A percentile compares a stretch with the other conserved stretches of the same genome.
These are phyloP conservation scores for Paecilomyces dactylethromorphus DNA, from an alignment of 2,329 filamentous ascomycete genomes.

Conservation along the genomic window DNA sequence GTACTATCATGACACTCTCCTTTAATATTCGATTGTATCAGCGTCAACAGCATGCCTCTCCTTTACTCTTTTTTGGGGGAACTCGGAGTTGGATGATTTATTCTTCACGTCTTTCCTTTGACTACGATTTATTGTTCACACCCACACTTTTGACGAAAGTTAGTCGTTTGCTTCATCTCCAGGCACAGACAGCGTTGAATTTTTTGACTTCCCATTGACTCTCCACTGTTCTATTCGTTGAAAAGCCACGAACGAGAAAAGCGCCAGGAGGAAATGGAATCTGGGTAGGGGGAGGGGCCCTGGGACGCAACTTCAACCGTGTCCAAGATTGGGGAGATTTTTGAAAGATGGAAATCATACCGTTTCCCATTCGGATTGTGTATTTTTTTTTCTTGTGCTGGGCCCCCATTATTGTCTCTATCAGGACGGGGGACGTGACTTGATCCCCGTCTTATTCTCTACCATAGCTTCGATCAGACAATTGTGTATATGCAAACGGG, in stretches of 20 bases:
- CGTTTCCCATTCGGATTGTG: neutral
- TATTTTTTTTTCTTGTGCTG: neutral
- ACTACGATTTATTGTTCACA: neutral
- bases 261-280: neutral
- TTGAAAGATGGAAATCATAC: neutral
- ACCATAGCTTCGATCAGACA: neutral
- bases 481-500: neutral
- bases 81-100: conserved; percentile 13
- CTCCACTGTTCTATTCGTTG: conserved; percentile 4
- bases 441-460: neutral
- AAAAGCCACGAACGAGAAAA: neutral
- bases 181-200: neutral
- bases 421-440: neutral
- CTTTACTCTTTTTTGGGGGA: conserved; percentile 9
- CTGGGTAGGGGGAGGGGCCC: neutral
- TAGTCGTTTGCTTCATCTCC: neutral
- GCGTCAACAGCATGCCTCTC: conserved; percentile 8
- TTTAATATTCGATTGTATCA: conserved; percentile 11
- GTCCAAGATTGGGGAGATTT: neutral
- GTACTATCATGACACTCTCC: conserved; percentile 17
- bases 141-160: neutral
- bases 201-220: conserved; percentile 8
- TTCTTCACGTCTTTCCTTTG: conserved; percentile 13
- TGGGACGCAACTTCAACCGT: neutral
- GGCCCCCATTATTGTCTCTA: neutral